These are phyloP conservation scores for Eimeria sp. DNA, from an alignment of 169 alveolate genomes.

Conservation along the genomic window DNA sequence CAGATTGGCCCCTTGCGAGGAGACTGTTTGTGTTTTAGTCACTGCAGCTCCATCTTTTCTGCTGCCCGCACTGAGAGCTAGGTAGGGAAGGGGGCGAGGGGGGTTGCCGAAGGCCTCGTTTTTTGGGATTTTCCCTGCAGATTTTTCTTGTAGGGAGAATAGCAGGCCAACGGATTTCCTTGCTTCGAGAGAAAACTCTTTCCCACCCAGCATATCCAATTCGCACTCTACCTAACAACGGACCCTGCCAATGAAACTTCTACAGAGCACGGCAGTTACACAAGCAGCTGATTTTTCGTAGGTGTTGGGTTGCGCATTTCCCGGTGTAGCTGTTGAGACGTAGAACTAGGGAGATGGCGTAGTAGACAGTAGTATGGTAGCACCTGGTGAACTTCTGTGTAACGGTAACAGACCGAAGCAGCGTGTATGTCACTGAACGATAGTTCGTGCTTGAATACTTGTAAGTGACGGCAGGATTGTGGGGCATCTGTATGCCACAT, in stretches of 20 bases:
- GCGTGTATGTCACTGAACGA: neutral
- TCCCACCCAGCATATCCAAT: neutral
- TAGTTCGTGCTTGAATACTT: neutral
- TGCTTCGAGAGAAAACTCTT: neutral
- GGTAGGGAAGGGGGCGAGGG: neutral
- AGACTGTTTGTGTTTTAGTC: neutral
- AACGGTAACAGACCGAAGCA: neutral
- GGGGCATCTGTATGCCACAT: neutral
- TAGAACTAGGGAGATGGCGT: neutral
- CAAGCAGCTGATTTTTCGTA: neutral
- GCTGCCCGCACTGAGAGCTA: neutral
- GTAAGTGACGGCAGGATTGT: neutral
- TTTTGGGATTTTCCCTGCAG: slow-evolving; percentile 2
- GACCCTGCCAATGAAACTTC: neutral
- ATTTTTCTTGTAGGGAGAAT: neutral
- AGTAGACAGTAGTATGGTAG: neutral
- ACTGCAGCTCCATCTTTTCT: neutral
- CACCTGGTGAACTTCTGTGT: neutral
- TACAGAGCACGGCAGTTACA: neutral
- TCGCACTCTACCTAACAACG: neutral
- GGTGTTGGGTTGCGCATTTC: neutral
- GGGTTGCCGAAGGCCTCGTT: neutral
- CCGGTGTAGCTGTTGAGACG: neutral
- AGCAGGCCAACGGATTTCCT: neutral
- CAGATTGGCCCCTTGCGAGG: neutral